Conservation (phyloP, 208 protist species). For the Trichomonas vaginalis region DNA sequence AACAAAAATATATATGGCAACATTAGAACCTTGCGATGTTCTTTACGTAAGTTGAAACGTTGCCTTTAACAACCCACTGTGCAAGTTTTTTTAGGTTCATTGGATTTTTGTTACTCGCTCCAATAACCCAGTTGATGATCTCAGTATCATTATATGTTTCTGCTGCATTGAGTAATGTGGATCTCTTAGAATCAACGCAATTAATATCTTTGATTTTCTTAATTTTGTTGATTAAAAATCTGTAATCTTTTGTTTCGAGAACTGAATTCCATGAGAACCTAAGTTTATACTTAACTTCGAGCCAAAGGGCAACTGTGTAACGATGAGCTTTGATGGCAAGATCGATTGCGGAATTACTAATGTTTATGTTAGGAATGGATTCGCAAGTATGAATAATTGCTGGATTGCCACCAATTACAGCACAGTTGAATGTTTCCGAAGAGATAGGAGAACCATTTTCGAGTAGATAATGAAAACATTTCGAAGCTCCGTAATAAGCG, state of each 20-base stretch:
- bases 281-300: neutral
- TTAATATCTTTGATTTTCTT: neutral
- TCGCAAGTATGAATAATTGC: neutral
- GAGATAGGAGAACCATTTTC: neutral
- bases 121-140: neutral
- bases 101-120: neutral
- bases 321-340: neutral
- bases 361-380: neutral
- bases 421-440: neutral
- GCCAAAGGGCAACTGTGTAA: neutral
- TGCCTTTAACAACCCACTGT: no score
- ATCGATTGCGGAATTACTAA: neutral
- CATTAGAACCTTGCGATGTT: no score
- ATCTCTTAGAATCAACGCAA: neutral
- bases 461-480: neutral
- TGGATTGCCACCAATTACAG: neutral
- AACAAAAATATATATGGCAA: no score
- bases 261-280: neutral
- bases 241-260: neutral
- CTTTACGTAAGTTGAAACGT: no score
- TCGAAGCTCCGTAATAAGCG: neutral
- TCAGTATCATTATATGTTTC: neutral
- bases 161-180: neutral
- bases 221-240: neutral
- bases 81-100: neutral